phyloP scores from a whole-genome alignment of 2,329 filamentous ascomycete genomes.

The Fusarium sp. region DNA sequence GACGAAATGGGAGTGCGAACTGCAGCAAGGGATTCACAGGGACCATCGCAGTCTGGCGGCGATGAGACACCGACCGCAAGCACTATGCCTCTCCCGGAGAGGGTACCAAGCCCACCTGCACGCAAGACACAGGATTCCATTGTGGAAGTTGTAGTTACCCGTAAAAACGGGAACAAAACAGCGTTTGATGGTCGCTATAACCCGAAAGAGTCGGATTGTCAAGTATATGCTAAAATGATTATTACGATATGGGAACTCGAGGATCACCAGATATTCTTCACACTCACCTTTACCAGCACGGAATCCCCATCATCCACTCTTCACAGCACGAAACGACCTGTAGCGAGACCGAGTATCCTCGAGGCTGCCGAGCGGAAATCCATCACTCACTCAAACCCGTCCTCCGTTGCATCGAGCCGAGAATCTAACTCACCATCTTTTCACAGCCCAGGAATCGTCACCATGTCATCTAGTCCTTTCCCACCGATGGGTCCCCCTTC shows the following conservation, averaged over 20 bases:
- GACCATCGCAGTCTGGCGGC: slow-evolving; percentile 42
- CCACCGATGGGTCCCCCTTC: slow-evolving; percentile 76
- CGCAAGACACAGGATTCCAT: slow-evolving; percentile 68
- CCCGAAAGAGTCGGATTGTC: slow-evolving; percentile 54
- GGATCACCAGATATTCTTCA: slow-evolving; percentile 76
- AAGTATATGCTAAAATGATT: slow-evolving; percentile 78
- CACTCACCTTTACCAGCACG: slow-evolving; percentile 78
- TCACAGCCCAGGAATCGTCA: slow-evolving; percentile 64
- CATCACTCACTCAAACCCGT: slow-evolving; percentile 59
- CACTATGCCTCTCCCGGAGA: slow-evolving; percentile 49
- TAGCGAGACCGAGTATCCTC: slow-evolving; percentile 56
- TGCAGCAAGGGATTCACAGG: slow-evolving; percentile 39
- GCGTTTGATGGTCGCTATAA: slow-evolving; percentile 52
- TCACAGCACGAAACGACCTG: slow-evolving; percentile 52
- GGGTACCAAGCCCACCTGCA: slow-evolving; percentile 44
- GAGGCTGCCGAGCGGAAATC: slow-evolving; percentile 62
- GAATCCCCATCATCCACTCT: slow-evolving; percentile 55
- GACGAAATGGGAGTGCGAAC: slow-evolving; percentile 56
- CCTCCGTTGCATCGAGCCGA: slow-evolving; percentile 62
- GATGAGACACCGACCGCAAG: slow-evolving; percentile 55
- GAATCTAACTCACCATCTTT: slow-evolving; percentile 62
- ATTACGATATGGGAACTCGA: slow-evolving; percentile 80
- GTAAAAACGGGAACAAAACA: slow-evolving; percentile 58
- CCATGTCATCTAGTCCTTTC: slow-evolving; percentile 70
- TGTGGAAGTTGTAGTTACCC: slow-evolving; percentile 75